Percentiles rank a stretch among this genome's conserved stretches.
phyloP scores from a whole-genome alignment of 768 basidiomycete species.

The Leccinum disarticulatum region DNA sequence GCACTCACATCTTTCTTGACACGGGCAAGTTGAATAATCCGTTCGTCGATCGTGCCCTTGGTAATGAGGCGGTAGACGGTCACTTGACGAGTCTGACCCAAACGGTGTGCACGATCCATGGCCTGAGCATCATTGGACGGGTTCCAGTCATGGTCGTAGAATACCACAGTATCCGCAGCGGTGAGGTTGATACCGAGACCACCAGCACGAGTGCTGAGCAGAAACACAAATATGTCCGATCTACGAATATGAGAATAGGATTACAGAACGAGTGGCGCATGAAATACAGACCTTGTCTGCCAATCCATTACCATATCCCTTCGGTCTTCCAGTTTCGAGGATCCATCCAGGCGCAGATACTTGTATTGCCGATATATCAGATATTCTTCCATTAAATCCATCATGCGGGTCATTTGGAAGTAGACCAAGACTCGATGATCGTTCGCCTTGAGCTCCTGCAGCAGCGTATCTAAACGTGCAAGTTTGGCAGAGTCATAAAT shows the following conservation, averaged over 20 bases:
- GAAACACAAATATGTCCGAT: slow-evolving; percentile 93
- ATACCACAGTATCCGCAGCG: slow-evolving; percentile 45
- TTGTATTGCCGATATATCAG: slow-evolving; percentile 96
- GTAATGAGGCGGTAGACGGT: slow-evolving; percentile 96
- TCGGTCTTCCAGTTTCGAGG: slow-evolving; percentile 92
- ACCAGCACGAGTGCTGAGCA: slow-evolving; percentile 91
- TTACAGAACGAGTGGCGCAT: background rate
- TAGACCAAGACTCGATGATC: slow-evolving; percentile 95
- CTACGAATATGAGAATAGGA: slow-evolving; percentile 11
- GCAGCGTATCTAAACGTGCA: slow-evolving; percentile 81
- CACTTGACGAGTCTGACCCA: slow-evolving; percentile 96
- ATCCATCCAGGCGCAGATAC: slow-evolving; percentile 89
- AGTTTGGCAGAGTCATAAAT: slow-evolving; percentile 97
- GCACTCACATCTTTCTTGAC: slow-evolving; percentile 89
- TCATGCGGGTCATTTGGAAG: slow-evolving; percentile 99
- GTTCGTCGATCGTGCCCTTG: slow-evolving; percentile 92
- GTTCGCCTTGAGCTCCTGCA: slow-evolving; percentile 88
- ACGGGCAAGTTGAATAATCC: slow-evolving; percentile 92
- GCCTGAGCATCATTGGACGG: slow-evolving; percentile 97
- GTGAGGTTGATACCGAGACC: slow-evolving; percentile 97
- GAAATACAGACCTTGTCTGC: slow-evolving; percentile 80
- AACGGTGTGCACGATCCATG: slow-evolving; percentile 96
- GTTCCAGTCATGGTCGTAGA: slow-evolving; percentile 45
- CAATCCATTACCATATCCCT: slow-evolving; percentile 99
- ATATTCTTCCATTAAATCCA: slow-evolving; percentile 99